Evolutionary conservation across 371 early-diverging fungal species (phyloP), one percentile per base, ranked within the genome.

Genomic region (Sporodiniella umbellata): DNA sequence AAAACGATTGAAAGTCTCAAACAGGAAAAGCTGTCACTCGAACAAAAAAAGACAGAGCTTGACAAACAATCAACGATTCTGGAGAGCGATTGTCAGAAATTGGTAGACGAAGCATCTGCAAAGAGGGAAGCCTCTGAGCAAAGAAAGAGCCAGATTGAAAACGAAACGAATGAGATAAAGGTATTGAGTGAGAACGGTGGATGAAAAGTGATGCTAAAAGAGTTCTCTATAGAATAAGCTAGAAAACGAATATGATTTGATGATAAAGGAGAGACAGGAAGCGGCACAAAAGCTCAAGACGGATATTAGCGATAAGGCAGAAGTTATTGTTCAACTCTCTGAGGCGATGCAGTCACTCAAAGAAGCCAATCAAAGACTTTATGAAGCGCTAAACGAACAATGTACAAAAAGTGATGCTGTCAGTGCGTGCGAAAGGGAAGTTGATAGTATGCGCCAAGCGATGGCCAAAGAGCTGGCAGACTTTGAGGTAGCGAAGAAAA

Each of bases 401-500:
- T 66, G 67, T 10, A 23, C 47, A 24, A 33, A 58, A 12, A 30
- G 45, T n/a, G 46, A 42, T 15, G 43, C 62, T 6, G 57, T 55
- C n/a, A 66, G 70, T 58, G 81, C 86, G 54, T 88, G 86, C 64
- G 92, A 92, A 66, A 87, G 86, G 51, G 95, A 94, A 56, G 72
- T 94, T 62, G 92, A 92, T 31, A 74, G 84, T 49, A 89, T 95
- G 81, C 84, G 92, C 38, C 89, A 93, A 75, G 84, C 83, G 4
- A 94, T 95, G 95, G 72, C 89, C 6, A 87, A 92, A 66, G 94
- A 95, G 58, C 78, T 96, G 38, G 78, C 85, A 15, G 96, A 98
- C 54, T 96, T 94, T 75, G 97, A 96, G 52, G 84, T 88, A 48
- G 94, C 95, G 94, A 95, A 95, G 80, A 93, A 94, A 80, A 88